phyloP scores from a whole-genome alignment of 441 rosid genomes.

The Lagerstroemia fauriei region DNA sequence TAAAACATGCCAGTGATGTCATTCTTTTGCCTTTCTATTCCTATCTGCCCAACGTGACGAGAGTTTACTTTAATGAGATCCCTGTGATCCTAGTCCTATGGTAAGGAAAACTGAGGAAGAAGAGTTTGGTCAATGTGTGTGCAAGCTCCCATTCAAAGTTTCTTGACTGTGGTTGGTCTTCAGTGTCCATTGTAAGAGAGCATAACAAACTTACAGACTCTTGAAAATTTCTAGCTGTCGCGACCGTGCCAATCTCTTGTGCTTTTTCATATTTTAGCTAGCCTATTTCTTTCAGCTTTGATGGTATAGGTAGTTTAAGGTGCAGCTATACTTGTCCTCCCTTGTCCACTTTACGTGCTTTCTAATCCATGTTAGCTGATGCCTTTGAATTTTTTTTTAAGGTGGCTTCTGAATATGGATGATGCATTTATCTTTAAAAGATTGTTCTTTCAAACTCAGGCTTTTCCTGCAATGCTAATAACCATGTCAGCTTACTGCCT shows the following conservation, averaged over 20 bases:
- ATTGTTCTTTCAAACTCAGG: not conserved
- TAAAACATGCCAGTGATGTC: not conserved
- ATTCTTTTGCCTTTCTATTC: not conserved
- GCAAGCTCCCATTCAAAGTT: not conserved
- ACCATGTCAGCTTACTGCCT: not conserved
- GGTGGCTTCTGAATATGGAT: too few relatives aligned
- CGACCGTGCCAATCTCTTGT: not conserved
- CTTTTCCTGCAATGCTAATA: not conserved
- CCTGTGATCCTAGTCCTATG: not conserved
- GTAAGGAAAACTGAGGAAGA: not conserved
- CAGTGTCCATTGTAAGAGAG: not conserved
- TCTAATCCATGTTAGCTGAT: too few relatives aligned
- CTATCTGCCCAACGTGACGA: not conserved
- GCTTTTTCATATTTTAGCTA: too few relatives aligned
- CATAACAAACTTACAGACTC: not conserved
- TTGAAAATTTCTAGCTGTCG: not conserved
- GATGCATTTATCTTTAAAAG: too few relatives aligned
- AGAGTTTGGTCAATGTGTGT: not conserved
- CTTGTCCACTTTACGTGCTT: too few relatives aligned
- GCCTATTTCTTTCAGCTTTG: too few relatives aligned
- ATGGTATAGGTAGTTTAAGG: too few relatives aligned
- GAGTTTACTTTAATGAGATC: not conserved
- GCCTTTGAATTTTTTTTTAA: too few relatives aligned
- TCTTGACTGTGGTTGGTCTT: not conserved
- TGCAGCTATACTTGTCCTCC: too few relatives aligned